Evolutionary conservation across 805 yeast species (phyloP), one percentile per base, ranked within the genome.

Genomic region (Wickerhamomyces rabaulensis): DNA sequence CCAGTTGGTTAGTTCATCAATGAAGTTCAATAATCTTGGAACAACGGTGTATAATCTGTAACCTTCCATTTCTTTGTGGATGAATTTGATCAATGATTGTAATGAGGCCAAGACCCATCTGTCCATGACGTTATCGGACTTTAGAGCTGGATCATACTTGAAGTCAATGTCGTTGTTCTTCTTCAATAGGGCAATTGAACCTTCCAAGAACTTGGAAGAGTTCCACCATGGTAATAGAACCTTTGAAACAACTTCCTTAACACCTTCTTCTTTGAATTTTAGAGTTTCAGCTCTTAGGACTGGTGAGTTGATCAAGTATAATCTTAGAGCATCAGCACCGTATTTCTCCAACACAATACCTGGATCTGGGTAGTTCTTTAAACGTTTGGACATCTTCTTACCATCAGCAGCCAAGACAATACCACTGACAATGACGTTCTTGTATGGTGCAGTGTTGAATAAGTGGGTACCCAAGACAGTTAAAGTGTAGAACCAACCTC

Each of bases 401-500:
- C 99, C 99, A 65, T 94, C 99, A 40, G 94, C 83, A 40, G 99
- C 99, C 57, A 94, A 78, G 40, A 94, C 96, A 64, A 94, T 87
- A 76, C 99, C 99, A 39, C 90, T 76, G 44, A 94, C 99, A 66
- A 94, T 88, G 54, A 91, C 96, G 67, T 94, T 94, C 69, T 92
- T 74, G 76, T 86, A 94, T 42, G 99, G 98, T 53, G 95, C 95
- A 49, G 83, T 79, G 61, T 86, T 84, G 73, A 94, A 94, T 60
- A 94, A 73, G 60, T 92, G 97, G 48, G 96, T 88, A 67, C 98
- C 99, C 61, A 94, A 77, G 21, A 94, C 97, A 40, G 95, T 84
- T 67, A 94, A 77, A 44, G 99, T 94, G 70, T 94, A 94, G 73
- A 94, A 94, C 99, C 99, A 94, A 66, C 99, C 99, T 80, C 99